Percentiles rank a stretch among this genome's conserved stretches.
Evolutionary conservation across 129 eudicot genomes (phyloP).

Genomic region (Artemisia annua): DNA sequence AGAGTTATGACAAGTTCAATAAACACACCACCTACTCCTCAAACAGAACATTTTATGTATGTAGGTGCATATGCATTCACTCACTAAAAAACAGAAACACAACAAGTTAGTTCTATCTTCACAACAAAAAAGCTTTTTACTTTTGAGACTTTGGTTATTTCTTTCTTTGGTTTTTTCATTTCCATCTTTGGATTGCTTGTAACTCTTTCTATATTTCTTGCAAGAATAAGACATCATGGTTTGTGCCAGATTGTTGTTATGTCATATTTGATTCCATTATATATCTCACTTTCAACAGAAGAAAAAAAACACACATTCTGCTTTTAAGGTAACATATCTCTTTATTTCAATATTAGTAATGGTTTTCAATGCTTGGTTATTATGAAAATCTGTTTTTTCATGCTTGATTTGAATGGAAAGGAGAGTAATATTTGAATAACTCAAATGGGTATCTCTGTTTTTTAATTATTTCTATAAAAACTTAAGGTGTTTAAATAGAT

Average conservation of each 20-base stretch:
- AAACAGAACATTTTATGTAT: conserved; percentile 30
- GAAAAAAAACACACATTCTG: conserved; percentile 25
- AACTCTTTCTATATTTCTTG: conserved; percentile 21
- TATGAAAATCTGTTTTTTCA: conserved; percentile 14
- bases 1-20: conserved; percentile 8
- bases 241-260: conserved; percentile 14
- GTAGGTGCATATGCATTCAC: conserved; percentile 25
- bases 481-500: too few relatives aligned
- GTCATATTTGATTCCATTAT: conserved; percentile 27
- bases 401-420: conserved; percentile 15
- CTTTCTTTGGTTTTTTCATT: conserved; percentile 36
- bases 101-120: conserved; percentile 40
- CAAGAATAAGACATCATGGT: conserved; percentile 27
- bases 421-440: conserved; percentile 9
- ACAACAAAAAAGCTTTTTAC: conserved; percentile 35
- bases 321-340: conserved; percentile 33
- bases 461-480: neutral
- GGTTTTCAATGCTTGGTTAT: conserved; percentile 19
- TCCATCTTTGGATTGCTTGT: conserved; percentile 35
- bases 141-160: conserved; percentile 24
- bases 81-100: conserved; percentile 39
- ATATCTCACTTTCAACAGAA: conserved; percentile 26
- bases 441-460: conserved; percentile 19
- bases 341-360: neutral
- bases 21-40: conserved; percentile 45